Evolutionary conservation across 768 basidiomycete species (phyloP).

Genomic region (Collybia sp.): DNA sequence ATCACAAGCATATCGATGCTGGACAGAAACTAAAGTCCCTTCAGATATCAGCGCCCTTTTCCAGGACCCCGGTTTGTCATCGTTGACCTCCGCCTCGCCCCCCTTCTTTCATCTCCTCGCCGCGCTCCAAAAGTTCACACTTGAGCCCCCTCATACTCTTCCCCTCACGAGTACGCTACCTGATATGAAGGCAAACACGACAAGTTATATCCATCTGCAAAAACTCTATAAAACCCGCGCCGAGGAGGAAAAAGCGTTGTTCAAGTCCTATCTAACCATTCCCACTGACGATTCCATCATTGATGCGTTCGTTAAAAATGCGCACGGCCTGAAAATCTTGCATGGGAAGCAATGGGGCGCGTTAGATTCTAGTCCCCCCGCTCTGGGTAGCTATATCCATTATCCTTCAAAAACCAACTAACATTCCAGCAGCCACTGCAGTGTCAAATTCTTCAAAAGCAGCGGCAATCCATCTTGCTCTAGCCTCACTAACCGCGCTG

Average conservation of each 20-base stretch:
- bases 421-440: conserved; percentile 30
- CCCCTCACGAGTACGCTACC: conserved; percentile 87
- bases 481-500: conserved; percentile 53
- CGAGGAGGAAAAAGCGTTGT: conserved; percentile 56
- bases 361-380: conserved; percentile 43
- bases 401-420: conserved; percentile 2
- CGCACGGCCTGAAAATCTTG: conserved; percentile 66
- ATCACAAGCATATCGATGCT: conserved; percentile 80
- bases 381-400: conserved; percentile 37
- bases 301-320: conserved; percentile 76
- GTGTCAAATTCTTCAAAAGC: conserved; percentile 44
- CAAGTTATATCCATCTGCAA: conserved; percentile 80
- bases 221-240: conserved; percentile 79
- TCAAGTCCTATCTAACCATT: conserved; percentile 45
- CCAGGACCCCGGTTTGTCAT: conserved; percentile 46
- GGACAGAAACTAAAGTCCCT: conserved; percentile 60
- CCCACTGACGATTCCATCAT: conserved; percentile 48
- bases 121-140: conserved; percentile 65
- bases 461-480: conserved; percentile 64
- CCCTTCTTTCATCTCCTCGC: conserved; percentile 78
- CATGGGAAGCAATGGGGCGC: conserved; percentile 59
- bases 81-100: conserved; percentile 39
- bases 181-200: conserved; percentile 93
- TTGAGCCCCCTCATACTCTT: conserved; percentile 53
- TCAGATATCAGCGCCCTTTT: conserved; percentile 64